Conservation (phyloP, 2,329 filamentous ascomycete species). For the Pseudogymnoascus sp. region DNA sequence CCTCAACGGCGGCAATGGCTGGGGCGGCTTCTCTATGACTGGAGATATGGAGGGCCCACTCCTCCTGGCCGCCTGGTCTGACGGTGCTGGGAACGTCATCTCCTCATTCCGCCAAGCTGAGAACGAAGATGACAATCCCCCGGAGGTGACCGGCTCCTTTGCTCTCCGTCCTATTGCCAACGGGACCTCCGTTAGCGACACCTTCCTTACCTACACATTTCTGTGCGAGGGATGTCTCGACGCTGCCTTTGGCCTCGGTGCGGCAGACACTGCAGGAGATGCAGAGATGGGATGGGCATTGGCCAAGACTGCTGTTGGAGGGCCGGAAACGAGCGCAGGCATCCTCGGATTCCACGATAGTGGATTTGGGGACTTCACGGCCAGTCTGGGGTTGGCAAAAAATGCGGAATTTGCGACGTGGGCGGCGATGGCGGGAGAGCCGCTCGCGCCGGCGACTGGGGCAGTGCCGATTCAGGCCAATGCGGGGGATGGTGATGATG, state of each 20-base stretch:
- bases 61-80: conserved; percentile 37
- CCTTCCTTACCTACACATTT: conserved; percentile 38
- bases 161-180: conserved; percentile 33
- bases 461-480: not conserved
- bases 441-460: not conserved
- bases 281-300: conserved; percentile 33
- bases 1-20: conserved; percentile 33
- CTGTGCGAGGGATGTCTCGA: conserved; percentile 34
- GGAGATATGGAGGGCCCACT: conserved; percentile 38
- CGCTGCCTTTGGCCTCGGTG: conserved; percentile 23
- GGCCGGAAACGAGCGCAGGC: conserved; percentile 20
- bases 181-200: conserved; percentile 36
- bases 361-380: conserved; percentile 19
- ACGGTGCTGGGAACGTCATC: conserved; percentile 31
- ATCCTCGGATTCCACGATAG: conserved; percentile 27
- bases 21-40: conserved; percentile 37
- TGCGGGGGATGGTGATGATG: not conserved
- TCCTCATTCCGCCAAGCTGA: conserved; percentile 37
- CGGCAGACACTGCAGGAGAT: conserved; percentile 19
- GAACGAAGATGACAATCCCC: conserved; percentile 34
- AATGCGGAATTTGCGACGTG: conserved; percentile 15
- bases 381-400: conserved; percentile 13
- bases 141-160: conserved; percentile 35
- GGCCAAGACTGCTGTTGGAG: conserved; percentile 20
- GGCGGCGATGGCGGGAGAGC: conserved; percentile 13